phyloP scores from a whole-genome alignment of 768 basidiomycete genomes.

The Termitomyces sp. region DNA sequence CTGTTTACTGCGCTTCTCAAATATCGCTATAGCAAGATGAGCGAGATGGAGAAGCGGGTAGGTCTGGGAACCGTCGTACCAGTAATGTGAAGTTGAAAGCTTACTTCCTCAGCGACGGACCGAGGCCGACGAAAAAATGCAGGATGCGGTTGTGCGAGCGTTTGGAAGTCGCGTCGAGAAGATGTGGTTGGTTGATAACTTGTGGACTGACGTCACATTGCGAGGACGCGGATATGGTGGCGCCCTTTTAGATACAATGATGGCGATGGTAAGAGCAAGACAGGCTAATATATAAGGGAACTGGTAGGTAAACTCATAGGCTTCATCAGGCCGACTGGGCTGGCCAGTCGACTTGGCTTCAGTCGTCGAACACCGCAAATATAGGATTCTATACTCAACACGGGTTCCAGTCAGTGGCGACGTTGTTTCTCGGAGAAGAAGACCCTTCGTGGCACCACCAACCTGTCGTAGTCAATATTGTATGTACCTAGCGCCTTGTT shows the following conservation, averaged over 20 bases:
- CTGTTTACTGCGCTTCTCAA: neutral
- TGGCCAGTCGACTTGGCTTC: slow-evolving; percentile 21
- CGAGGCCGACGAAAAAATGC: slow-evolving; percentile 16
- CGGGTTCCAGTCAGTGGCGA: slow-evolving; percentile 18
- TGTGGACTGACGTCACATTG: slow-evolving; percentile 20
- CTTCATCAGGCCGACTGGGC: slow-evolving; percentile 21
- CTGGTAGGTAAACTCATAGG: neutral
- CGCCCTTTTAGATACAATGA: slow-evolving; percentile 21
- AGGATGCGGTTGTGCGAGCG: slow-evolving; percentile 14
- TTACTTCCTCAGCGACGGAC: slow-evolving; percentile 12
- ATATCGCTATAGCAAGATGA: neutral
- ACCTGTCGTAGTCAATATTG: slow-evolving; percentile 22
- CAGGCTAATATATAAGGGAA: too few species aligned
- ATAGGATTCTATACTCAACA: slow-evolving; percentile 18
- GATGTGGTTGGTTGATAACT: slow-evolving; percentile 23
- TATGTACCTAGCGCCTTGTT: slow-evolving; percentile 10
- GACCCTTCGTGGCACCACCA: slow-evolving; percentile 24
- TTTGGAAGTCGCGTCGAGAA: slow-evolving; percentile 19
- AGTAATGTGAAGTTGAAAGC: neutral
- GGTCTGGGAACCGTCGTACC: neutral
- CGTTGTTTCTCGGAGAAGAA: slow-evolving; percentile 20
- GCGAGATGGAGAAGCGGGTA: slow-evolving; percentile 3
- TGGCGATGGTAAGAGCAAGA: slow-evolving; percentile 14
- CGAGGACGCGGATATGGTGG: slow-evolving; percentile 26
- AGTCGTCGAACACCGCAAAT: slow-evolving; percentile 19